These are phyloP conservation scores for Potentilla sterilis DNA, from an alignment of 306 rosid species.

Conservation along the genomic window DNA sequence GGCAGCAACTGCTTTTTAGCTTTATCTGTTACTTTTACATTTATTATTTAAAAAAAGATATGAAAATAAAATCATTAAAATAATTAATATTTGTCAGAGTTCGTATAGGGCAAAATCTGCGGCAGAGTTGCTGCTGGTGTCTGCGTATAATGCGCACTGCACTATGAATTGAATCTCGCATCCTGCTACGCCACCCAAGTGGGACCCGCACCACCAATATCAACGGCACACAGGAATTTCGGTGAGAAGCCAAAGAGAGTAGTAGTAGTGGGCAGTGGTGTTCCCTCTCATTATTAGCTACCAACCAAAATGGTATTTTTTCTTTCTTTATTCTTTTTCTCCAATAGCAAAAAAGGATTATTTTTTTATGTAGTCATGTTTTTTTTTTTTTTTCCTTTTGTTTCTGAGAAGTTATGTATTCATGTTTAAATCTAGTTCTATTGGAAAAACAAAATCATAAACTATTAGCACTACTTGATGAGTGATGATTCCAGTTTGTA, in stretches of 20 bases:
- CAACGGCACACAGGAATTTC: neutral
- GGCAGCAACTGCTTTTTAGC: neutral
- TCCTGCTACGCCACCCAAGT: neutral
- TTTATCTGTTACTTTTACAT: neutral
- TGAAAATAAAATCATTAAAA: neutral
- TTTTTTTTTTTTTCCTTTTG: too few species aligned
- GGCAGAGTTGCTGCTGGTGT: neutral
- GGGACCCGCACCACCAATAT: neutral
- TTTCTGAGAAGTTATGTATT: too few species aligned
- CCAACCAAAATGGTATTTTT: neutral
- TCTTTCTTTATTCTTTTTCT: too few species aligned
- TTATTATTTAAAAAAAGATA: neutral
- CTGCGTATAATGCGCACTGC: constrained; percentile 10
- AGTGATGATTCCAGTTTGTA: too few species aligned
- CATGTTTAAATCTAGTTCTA: too few species aligned
- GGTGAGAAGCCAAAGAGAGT: too few species aligned
- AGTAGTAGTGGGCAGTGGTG: too few species aligned
- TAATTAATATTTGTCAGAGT: neutral
- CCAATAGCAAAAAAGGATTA: too few species aligned
- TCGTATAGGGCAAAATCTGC: neutral
- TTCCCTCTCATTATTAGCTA: neutral
- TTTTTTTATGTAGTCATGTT: too few species aligned
- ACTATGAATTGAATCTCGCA: too few species aligned
- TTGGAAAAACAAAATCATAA: too few species aligned
- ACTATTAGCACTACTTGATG: too few species aligned